These are phyloP conservation scores for Phytophthora sp. DNA, from an alignment of 352 stramenopile genomes.

Conservation along the genomic window DNA sequence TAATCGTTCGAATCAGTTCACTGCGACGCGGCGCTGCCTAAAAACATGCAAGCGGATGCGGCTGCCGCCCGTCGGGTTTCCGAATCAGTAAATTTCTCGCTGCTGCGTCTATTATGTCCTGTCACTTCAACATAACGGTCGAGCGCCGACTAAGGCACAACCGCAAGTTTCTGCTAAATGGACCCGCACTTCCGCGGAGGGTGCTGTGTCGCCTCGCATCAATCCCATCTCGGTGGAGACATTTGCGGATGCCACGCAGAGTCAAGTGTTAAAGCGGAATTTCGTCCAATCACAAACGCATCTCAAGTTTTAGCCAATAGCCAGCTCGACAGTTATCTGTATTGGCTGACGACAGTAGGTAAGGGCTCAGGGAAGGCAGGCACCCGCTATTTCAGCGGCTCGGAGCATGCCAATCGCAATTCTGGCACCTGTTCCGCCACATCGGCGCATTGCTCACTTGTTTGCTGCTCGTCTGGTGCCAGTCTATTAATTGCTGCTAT, in stretches of 20 bases:
- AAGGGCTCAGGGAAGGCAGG: constrained; percentile 6
- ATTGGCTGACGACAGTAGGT: constrained; percentile 34
- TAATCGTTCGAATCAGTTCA: background rate
- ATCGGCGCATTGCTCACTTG: constrained; percentile 5
- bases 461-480: background rate
- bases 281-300: constrained; percentile 15
- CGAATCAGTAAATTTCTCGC: background rate
- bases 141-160: background rate
- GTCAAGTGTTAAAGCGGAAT: too few relatives aligned
- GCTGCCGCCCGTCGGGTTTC: too few relatives aligned
- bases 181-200: too few relatives aligned
- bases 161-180: background rate
- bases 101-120: too few relatives aligned
- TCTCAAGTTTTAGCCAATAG: constrained; percentile 32
- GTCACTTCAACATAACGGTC: constrained; percentile 18
- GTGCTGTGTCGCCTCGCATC: constrained; percentile 2
- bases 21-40: constrained; percentile 5
- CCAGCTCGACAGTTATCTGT: constrained; percentile 21
- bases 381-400: constrained; percentile 27
- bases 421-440: constrained; percentile 20
- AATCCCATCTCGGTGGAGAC: background rate
- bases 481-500: constrained; percentile 26
- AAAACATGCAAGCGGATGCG: too few relatives aligned
- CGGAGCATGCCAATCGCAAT: constrained; percentile 32
- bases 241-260: too few relatives aligned